Base-by-base conservation (phyloP, 106 monocot genomes). In the Vanilla planifolia region DNA sequence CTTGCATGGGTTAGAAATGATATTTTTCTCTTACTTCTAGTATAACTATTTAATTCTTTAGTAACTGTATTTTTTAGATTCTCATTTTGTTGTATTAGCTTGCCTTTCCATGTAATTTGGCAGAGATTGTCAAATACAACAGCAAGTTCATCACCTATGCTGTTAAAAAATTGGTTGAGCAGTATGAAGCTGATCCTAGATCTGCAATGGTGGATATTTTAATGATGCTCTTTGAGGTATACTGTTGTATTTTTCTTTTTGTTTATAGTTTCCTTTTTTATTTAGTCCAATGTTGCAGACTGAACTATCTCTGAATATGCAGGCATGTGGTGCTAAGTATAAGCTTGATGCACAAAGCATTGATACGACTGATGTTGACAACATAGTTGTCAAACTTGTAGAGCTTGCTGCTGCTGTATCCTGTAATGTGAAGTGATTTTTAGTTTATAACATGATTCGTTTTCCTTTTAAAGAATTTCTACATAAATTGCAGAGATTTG, bases 261-360 rank as follows among this genome's bases (percentile, higher is more conserved):
- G 55, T n/a, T 59, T 25, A 47, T 64, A 10, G 24, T 58, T 16
- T 13, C 17, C 6, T 9, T 36, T 8, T 20, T n/a, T 51, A 69
- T 30, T 1, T 68, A 51, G 19, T 39, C 35, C 26, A 23, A 39
- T 15, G 25, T 19, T 43, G 29, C 26, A 50, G 25, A 22, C 39
- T 24, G 1, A 27, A 48, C 19, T 64, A 64, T 21, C 21, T 62
- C 27, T 22, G 5, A 61, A 22, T 69, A 33, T 42, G 55, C 71
- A 98, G 98, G 80, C 92, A 6, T 92, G 98, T 76, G 98, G 98
- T 62, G 98, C 82, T 7, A 98, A 67, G 51, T 88, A 92, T 77
- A 65, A 85, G 41, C 79, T 98, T 55, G 66, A 87, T 77, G 77
- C 40, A 16, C 71, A 51, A 26, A 77, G 73, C 25, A 48, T 98